A percentile compares a stretch with the other conserved stretches of the same genome.
Evolutionary conservation across 805 yeast genomes (phyloP).

Genomic region (Starmerella vitae): DNA sequence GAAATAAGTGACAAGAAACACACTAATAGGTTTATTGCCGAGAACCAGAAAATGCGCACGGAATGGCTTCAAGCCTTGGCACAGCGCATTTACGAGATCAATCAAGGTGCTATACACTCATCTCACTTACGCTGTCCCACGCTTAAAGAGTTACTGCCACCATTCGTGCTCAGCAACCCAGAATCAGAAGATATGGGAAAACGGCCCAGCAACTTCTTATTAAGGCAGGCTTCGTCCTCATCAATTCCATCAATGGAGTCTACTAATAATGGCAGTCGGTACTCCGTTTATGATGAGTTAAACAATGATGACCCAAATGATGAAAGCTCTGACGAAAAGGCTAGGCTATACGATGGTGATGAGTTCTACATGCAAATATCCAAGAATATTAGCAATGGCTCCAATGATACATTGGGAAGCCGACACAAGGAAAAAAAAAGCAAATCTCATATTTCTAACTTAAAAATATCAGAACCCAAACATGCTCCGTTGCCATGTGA

Average conservation of each 20-base stretch:
- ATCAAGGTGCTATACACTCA: background rate
- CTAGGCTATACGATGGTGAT: slow-evolving; percentile 1
- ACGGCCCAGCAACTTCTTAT: background rate
- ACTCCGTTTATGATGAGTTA: background rate
- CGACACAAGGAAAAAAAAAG: background rate
- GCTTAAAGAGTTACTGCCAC: background rate
- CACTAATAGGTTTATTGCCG: slow-evolving; percentile 8
- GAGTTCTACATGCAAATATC: slow-evolving; percentile 1
- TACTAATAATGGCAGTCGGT: background rate
- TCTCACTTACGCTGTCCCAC: background rate
- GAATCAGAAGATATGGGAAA: background rate
- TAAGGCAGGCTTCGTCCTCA: background rate
- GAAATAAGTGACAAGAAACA: background rate
- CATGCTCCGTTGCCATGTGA: background rate
- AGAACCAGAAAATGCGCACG: slow-evolving; percentile 4
- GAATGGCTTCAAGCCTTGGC: slow-evolving; percentile 10
- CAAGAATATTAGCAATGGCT: background rate
- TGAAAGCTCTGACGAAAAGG: background rate
- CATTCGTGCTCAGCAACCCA: background rate
- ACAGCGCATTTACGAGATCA: background rate
- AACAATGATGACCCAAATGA: background rate
- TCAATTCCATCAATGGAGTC: background rate
- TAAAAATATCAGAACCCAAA: background rate
- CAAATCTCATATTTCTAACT: background rate
- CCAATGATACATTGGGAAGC: background rate